phyloP scores from a whole-genome alignment of 257 asterid species.

The Fraxinus anomala region DNA sequence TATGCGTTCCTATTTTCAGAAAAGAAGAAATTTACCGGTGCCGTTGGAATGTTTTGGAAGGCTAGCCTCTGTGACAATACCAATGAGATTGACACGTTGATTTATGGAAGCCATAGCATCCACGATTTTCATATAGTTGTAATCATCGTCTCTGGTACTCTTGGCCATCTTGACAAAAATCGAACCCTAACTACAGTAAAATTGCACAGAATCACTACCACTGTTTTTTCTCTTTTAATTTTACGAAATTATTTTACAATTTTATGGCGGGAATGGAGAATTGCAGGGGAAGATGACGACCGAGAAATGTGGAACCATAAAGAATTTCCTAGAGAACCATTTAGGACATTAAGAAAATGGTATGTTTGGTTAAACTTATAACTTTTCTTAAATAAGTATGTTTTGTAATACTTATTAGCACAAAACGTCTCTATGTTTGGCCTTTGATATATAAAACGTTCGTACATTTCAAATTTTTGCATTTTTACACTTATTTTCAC shows the following conservation, averaged over 20 bases:
- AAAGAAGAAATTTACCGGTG: conserved; percentile 48
- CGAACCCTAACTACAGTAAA: conserved; percentile 24
- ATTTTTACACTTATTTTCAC: too few relatives aligned
- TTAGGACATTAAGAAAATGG: too few relatives aligned
- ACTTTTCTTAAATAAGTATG: too few relatives aligned
- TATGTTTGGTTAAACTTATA: too few relatives aligned
- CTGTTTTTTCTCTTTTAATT: background rate
- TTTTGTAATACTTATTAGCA: too few relatives aligned
- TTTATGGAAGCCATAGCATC: conserved; percentile 59
- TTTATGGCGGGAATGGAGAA: background rate
- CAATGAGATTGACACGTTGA: conserved; percentile 69
- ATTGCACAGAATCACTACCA: background rate
- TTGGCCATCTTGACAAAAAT: conserved; percentile 35
- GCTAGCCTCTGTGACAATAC: conserved; percentile 51
- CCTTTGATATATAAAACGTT: too few relatives aligned
- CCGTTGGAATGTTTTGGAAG: conserved; percentile 59
- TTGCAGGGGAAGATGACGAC: background rate
- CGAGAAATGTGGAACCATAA: background rate
- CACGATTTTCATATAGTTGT: conserved; percentile 47
- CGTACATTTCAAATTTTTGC: too few relatives aligned
- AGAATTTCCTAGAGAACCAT: background rate
- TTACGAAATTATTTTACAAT: background rate
- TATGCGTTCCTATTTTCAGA: background rate
- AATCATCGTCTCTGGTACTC: conserved; percentile 39
- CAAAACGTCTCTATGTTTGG: too few relatives aligned